Percentiles rank a stretch among this genome's conserved stretches.
Conservation (phyloP, 805 yeast genomes). For the Candida tammaniensis region DNA sequence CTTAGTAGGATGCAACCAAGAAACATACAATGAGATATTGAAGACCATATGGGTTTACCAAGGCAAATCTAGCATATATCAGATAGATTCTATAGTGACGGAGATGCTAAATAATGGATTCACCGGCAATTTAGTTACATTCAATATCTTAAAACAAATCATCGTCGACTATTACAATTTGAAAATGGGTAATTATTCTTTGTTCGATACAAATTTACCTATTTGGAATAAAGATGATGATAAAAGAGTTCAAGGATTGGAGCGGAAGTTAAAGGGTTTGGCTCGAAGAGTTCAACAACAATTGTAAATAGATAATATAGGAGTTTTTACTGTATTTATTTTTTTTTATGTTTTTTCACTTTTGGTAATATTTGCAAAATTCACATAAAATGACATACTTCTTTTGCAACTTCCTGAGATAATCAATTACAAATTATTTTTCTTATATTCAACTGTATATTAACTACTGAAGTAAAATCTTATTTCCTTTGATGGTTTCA, state of each 20-base stretch:
- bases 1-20: constrained; percentile 37
- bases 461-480: too few species aligned
- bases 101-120: constrained; percentile 45
- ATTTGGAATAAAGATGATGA: constrained; percentile 40
- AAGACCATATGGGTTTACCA: constrained; percentile 34
- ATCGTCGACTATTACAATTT: constrained; percentile 32
- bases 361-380: too few species aligned
- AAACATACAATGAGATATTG: constrained; percentile 38
- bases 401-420: too few species aligned
- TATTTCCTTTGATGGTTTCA: too few species aligned
- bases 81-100: constrained; percentile 29
- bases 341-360: too few species aligned
- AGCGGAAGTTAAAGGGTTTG: constrained; percentile 4
- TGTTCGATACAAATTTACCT: constrained; percentile 21
- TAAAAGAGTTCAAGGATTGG: constrained; percentile 18
- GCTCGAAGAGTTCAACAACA: constrained; percentile 3
- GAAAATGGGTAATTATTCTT: constrained; percentile 24
- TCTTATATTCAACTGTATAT: too few species aligned
- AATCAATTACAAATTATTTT: too few species aligned
- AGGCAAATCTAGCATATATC: constrained; percentile 35
- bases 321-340: too few species aligned
- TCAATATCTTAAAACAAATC: constrained; percentile 32
- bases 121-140: constrained; percentile 33
- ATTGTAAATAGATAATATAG: too few species aligned
- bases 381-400: too few species aligned